Conservation (phyloP, 1,139 yeast genomes). For the Debaryomyces nepalensis region DNA sequence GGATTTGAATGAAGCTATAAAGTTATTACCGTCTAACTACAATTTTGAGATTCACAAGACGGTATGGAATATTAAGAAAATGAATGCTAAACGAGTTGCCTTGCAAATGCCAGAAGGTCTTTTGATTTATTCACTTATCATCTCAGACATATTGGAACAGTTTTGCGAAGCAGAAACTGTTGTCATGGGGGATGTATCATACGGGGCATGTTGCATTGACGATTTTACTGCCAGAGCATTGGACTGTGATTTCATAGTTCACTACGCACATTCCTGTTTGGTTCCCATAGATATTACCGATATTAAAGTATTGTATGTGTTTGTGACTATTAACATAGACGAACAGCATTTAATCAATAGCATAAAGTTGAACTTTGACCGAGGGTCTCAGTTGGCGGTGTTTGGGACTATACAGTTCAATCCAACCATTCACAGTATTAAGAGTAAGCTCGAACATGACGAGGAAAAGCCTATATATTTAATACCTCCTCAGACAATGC, state of each 20-base stretch:
- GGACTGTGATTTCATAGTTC: slow-evolving; percentile 93
- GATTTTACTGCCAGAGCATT: slow-evolving; percentile 92
- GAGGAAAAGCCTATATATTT: slow-evolving; percentile 59
- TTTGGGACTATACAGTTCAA: slow-evolving; percentile 98
- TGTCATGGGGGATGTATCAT: slow-evolving; percentile 98
- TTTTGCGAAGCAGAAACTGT: slow-evolving; percentile 86
- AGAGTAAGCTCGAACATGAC: slow-evolving; percentile 58
- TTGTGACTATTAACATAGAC: slow-evolving; percentile 91
- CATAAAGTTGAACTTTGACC: slow-evolving; percentile 66
- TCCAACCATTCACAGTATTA: slow-evolving; percentile 85
- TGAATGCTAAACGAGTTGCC: slow-evolving; percentile 76
- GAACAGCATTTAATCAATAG: slow-evolving; percentile 82
- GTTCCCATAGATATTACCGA: slow-evolving; percentile 93
- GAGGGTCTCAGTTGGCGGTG: slow-evolving; percentile 68
- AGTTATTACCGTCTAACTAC: slow-evolving; percentile 83
- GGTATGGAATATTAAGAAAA: slow-evolving; percentile 85
- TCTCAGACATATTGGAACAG: slow-evolving; percentile 89
- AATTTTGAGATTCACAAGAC: slow-evolving; percentile 96
- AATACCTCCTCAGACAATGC: slow-evolving; percentile 89
- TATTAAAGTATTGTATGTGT: slow-evolving; percentile 90
- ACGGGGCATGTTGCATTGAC: slow-evolving; percentile 98
- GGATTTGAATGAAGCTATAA: slow-evolving; percentile 80
- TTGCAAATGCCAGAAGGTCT: slow-evolving; percentile 98
- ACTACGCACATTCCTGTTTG: slow-evolving; percentile 95
- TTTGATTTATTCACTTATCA: slow-evolving; percentile 80